Percentiles rank a stretch among this genome's conserved stretches.
phyloP scores from a whole-genome alignment of 2,329 filamentous ascomycete species.

The Scytalidium lignicola region DNA sequence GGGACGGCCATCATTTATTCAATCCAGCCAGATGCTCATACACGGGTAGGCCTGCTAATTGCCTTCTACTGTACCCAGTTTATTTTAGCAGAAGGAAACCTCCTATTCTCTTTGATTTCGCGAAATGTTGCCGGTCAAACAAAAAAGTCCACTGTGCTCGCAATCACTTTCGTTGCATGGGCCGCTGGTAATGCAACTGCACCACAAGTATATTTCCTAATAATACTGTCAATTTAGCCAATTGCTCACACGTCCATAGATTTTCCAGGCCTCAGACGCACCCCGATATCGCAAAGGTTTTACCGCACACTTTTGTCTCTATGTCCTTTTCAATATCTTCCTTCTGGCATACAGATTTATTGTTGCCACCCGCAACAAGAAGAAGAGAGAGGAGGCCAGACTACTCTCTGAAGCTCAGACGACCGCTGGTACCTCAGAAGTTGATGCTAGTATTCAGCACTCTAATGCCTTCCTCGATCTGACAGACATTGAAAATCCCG shows the following conservation, averaged over 20 bases:
- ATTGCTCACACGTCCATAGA: slow-evolving; percentile 13
- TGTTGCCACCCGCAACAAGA: slow-evolving; percentile 19
- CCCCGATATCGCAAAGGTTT: slow-evolving; percentile 26
- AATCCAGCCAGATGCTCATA: slow-evolving; percentile 14
- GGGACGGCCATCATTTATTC: slow-evolving; percentile 21
- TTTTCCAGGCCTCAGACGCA: slow-evolving; percentile 14
- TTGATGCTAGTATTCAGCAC: neutral
- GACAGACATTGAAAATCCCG: slow-evolving; percentile 25
- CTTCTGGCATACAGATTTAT: slow-evolving; percentile 21
- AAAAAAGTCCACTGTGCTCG: slow-evolving; percentile 51
- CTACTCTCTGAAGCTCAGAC: neutral
- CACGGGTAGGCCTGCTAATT: slow-evolving; percentile 21
- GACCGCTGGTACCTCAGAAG: neutral
- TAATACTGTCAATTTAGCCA: slow-evolving; percentile 13
- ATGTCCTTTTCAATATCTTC: slow-evolving; percentile 29
- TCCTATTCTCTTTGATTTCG: slow-evolving; percentile 42
- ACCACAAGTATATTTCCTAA: slow-evolving; percentile 35
- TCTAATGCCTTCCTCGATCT: slow-evolving; percentile 3
- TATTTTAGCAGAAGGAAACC: slow-evolving; percentile 16
- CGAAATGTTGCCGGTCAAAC: slow-evolving; percentile 57
- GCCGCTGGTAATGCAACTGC: slow-evolving; percentile 50
- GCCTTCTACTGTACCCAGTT: slow-evolving; percentile 27
- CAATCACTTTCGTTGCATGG: slow-evolving; percentile 54
- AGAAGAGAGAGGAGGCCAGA: slow-evolving; percentile 9
- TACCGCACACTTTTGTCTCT: slow-evolving; percentile 30